A percentile compares a stretch with the other conserved stretches of the same genome.
These are phyloP conservation scores for Calonectria hongkongensis DNA, from an alignment of 2,329 filamentous ascomycete genomes.

Conservation along the genomic window DNA sequence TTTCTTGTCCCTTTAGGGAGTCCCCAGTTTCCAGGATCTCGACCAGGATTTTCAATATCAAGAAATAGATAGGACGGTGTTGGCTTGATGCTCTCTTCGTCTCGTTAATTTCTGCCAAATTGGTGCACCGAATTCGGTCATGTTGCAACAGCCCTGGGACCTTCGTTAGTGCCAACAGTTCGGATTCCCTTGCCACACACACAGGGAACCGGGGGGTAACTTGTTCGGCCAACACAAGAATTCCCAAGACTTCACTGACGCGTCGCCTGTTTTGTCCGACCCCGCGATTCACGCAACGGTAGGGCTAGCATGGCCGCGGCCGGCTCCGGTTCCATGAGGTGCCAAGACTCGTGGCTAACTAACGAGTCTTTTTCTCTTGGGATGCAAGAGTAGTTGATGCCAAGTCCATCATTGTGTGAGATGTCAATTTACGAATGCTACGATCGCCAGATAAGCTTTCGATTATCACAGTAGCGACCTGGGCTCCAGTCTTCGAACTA, in stretches of 20 bases:
- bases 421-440: neutral
- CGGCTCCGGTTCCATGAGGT: neutral
- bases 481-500: neutral
- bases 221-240: neutral
- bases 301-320: neutral
- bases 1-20: neutral
- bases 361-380: neutral
- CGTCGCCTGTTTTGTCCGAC: conserved; percentile 24
- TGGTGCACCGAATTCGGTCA: conserved; percentile 17
- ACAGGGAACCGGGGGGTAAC: neutral
- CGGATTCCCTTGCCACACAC: conserved; percentile 13
- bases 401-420: neutral
- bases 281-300: conserved; percentile 11
- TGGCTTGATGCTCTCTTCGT: neutral
- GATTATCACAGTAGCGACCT: neutral
- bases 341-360: neutral
- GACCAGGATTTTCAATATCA: neutral
- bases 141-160: conserved; percentile 12
- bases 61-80: neutral
- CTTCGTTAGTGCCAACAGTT: conserved; percentile 5
- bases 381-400: neutral
- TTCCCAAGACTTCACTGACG: neutral
- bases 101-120: conserved; percentile 18
- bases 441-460: neutral
- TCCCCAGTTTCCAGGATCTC: neutral